Percentiles rank a stretch among this genome's conserved stretches.
Conservation (phyloP, 2,329 filamentous ascomycete species). For the Daldinia eschscholtzii region DNA sequence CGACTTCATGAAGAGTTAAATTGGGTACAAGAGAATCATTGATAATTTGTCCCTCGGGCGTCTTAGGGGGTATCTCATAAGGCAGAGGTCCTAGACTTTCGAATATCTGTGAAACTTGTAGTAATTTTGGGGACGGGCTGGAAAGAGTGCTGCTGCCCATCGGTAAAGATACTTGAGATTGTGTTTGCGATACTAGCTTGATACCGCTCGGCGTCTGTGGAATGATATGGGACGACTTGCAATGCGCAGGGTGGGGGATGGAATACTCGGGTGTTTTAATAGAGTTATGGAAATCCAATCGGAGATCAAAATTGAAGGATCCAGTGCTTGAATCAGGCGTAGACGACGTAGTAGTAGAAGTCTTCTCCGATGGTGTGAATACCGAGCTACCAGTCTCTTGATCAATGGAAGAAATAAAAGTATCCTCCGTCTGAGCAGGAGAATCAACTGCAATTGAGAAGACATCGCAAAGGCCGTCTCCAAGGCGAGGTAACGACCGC, state of each 20-base stretch:
- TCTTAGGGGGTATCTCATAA: not conserved
- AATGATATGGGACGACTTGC: not conserved
- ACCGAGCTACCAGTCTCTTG: slow-evolving; percentile 7
- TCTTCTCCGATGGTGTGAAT: slow-evolving; percentile 4
- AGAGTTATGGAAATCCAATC: not conserved
- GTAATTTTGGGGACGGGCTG: slow-evolving; percentile 2
- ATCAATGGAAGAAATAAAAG: not conserved
- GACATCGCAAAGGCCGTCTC: slow-evolving; percentile 43
- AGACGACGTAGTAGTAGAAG: slow-evolving; percentile 1
- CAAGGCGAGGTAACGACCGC: slow-evolving; percentile 43
- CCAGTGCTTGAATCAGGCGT: slow-evolving; percentile 6
- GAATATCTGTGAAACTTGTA: slow-evolving; percentile 2
- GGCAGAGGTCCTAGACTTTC: not conserved
- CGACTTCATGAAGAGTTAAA: not conserved
- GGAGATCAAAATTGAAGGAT: not conserved
- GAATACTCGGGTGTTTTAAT: not conserved
- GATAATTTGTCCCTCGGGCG: not conserved
- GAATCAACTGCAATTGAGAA: slow-evolving; percentile 3
- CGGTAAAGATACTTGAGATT: not conserved
- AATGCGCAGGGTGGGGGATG: not conserved
- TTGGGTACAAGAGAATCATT: not conserved
- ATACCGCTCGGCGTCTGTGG: not conserved
- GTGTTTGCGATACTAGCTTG: not conserved
- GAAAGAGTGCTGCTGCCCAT: not conserved
- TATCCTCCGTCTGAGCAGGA: not conserved